Conservation (phyloP, 148 eudicot genomes). For the Camellia lanceoleosa region DNA sequence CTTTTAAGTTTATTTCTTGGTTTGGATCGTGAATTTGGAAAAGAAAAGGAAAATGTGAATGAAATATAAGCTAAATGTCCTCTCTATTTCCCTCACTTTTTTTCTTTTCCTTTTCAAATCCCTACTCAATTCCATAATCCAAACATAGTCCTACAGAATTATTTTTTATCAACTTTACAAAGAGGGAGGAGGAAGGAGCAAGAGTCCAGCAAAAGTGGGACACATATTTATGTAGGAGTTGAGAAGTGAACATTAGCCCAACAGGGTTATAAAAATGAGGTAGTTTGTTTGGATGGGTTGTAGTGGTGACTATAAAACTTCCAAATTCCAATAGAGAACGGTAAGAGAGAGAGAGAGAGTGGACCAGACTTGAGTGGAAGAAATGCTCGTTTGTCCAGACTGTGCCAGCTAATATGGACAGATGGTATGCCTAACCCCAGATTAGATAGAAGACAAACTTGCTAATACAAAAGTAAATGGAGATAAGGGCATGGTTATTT, state of each 20-base stretch:
- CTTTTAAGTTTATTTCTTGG: neutral
- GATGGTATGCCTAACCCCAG: neutral
- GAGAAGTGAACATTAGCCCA: neutral
- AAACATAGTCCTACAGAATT: neutral
- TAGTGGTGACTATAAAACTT: neutral
- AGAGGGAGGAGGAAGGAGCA: neutral
- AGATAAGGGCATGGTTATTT: neutral
- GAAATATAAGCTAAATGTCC: no score
- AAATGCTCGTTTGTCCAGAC: neutral
- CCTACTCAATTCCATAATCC: no score
- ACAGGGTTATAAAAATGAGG: neutral
- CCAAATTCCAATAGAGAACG: slow-evolving; percentile 7
- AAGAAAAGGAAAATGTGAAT: no score
- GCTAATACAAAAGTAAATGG: neutral
- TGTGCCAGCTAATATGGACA: neutral
- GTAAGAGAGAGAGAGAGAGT: neutral
- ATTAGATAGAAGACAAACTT: no score
- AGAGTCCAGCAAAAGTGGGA: neutral
- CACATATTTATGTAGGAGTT: slow-evolving; percentile 1
- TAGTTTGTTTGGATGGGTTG: neutral
- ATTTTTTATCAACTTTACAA: neutral
- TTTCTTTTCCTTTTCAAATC: no score
- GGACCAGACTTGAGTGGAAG: slow-evolving; percentile 7
- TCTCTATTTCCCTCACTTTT: no score
- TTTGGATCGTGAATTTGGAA: no score